Evolutionary conservation across 2,329 filamentous ascomycete species (phyloP).

Genomic region (Coniella vitis): DNA sequence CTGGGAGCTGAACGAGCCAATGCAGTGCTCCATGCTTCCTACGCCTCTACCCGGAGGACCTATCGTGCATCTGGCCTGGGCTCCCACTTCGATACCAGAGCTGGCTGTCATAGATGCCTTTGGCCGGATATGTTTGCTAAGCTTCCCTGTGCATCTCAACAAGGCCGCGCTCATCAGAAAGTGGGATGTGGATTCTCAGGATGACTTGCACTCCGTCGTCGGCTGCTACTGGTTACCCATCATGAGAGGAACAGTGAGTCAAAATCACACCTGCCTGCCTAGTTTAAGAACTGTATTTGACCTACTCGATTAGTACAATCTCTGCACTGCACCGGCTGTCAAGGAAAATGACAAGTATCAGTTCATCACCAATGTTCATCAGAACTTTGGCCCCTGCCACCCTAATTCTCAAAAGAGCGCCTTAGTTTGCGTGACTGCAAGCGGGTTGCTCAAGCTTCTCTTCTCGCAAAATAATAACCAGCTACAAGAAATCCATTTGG

Average conservation of each 20-base stretch:
- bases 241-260: constrained; percentile 21
- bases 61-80: constrained; percentile 79
- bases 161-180: constrained; percentile 53
- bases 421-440: constrained; percentile 68
- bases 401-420: constrained; percentile 65
- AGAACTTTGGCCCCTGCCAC: constrained; percentile 66
- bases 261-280: neutral
- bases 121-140: constrained; percentile 70
- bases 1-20: constrained; percentile 74
- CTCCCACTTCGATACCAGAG: constrained; percentile 63
- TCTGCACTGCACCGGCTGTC: constrained; percentile 54
- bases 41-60: constrained; percentile 56
- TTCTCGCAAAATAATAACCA: constrained; percentile 69
- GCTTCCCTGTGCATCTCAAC: constrained; percentile 66
- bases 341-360: constrained; percentile 58
- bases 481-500: constrained; percentile 65
- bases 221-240: constrained; percentile 81
- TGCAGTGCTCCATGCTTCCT: constrained; percentile 52
- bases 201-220: constrained; percentile 71
- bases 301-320: constrained; percentile 31
- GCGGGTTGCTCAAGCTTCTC: constrained; percentile 66
- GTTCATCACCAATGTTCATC: constrained; percentile 60
- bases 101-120: constrained; percentile 75
- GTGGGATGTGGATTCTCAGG: constrained; percentile 60
- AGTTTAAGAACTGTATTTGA: neutral